These are phyloP conservation scores for Cinnamomum micranthum DNA, from an alignment of 164 flowering plant species.

Conservation along the genomic window DNA sequence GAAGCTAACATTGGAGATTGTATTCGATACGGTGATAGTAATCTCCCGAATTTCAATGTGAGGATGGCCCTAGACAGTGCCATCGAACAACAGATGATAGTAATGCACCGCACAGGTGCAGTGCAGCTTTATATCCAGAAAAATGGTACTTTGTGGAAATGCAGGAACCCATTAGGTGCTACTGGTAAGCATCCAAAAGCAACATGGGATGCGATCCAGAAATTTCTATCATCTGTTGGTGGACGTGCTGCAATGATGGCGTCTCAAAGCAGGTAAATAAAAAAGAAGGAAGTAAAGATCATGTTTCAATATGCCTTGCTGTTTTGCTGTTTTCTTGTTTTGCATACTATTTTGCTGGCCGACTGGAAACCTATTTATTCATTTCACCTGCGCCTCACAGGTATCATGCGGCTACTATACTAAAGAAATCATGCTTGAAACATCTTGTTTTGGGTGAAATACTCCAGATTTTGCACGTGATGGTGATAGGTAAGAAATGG, in stretches of 20 bases:
- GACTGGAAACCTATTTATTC: neutral
- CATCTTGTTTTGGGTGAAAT: conserved; percentile 65
- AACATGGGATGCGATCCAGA: conserved; percentile 61
- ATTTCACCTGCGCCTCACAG: conserved; percentile 26
- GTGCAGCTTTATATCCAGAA: conserved; percentile 54
- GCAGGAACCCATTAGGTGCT: conserved; percentile 63
- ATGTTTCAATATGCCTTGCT: too few species aligned
- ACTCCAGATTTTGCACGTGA: conserved; percentile 66
- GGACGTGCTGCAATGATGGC: conserved; percentile 61
- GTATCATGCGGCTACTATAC: conserved; percentile 67
- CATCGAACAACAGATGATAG: conserved; percentile 61
- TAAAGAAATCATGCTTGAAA: conserved; percentile 53
- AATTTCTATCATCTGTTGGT: conserved; percentile 46
- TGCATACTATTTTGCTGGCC: neutral
- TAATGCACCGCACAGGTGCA: conserved; percentile 38
- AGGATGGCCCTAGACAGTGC: conserved; percentile 64
- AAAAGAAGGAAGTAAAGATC: too few species aligned
- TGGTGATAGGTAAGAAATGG: conserved; percentile 57
- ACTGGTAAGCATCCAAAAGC: conserved; percentile 43
- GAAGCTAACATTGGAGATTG: conserved; percentile 79
- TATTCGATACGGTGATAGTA: conserved; percentile 54
- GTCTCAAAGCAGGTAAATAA: conserved; percentile 62
- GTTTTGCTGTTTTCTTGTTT: neutral
- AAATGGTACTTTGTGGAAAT: conserved; percentile 68
- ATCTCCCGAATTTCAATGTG: conserved; percentile 57